These are phyloP conservation scores for Rhizopogon rudus DNA, from an alignment of 768 basidiomycete genomes.

Conservation along the genomic window DNA sequence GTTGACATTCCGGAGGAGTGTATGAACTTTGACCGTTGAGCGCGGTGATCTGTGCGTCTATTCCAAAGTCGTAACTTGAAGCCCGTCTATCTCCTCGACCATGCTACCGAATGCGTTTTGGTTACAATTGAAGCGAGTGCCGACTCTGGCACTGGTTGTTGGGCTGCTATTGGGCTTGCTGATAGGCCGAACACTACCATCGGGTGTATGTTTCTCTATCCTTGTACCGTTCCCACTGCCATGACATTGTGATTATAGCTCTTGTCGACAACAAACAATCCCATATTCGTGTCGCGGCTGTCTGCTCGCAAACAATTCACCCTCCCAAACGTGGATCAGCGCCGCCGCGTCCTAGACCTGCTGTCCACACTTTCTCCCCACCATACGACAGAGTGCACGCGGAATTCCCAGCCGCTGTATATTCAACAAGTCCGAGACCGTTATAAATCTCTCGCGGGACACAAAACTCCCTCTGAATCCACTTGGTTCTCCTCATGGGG, in stretches of 20 bases:
- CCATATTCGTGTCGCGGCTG: constrained; percentile 41
- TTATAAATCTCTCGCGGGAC: constrained; percentile 80
- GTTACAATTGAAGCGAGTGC: constrained; percentile 38
- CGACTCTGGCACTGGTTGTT: constrained; percentile 53
- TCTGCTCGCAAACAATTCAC: constrained; percentile 59
- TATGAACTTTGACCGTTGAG: not conserved
- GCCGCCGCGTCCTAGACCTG: constrained; percentile 79
- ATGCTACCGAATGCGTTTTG: constrained; percentile 24
- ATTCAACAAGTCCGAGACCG: constrained; percentile 79
- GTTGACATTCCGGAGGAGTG: not conserved
- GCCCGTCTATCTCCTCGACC: constrained; percentile 1
- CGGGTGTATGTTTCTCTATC: constrained; percentile 19
- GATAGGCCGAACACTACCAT: constrained; percentile 45
- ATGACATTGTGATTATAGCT: constrained; percentile 13
- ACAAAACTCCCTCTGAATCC: constrained; percentile 44
- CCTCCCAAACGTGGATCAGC: constrained; percentile 79
- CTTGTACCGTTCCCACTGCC: not conserved
- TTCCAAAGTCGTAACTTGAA: not conserved
- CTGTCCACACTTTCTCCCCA: constrained; percentile 85
- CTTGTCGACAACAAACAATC: constrained; percentile 53
- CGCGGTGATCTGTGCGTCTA: not conserved
- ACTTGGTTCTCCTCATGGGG: constrained; percentile 62
- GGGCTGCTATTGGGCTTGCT: constrained; percentile 61
- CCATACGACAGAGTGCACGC: constrained; percentile 90
- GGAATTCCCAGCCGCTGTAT: constrained; percentile 80